A percentile compares a stretch with the other conserved stretches of the same genome.
These are phyloP conservation scores for Colletotrichum gigasporum DNA, from an alignment of 2,329 filamentous ascomycete species.

Conservation along the genomic window DNA sequence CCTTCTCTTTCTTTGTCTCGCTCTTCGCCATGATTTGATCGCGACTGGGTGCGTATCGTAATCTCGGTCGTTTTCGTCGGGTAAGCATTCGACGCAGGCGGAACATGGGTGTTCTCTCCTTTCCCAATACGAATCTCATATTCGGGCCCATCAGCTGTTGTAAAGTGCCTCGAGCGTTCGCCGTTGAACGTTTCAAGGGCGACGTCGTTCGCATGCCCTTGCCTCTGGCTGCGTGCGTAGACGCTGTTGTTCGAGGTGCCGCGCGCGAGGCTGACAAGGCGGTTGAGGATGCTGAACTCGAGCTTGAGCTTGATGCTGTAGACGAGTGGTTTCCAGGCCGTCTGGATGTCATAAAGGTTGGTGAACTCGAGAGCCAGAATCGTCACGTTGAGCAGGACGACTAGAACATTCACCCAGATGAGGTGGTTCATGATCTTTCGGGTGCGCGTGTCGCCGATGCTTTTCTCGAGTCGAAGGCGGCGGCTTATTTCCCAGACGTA, in stretches of 20 bases:
- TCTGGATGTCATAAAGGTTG: constrained; percentile 44
- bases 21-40: not conserved
- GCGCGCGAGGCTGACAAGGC: constrained; percentile 42
- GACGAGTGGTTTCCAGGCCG: constrained; percentile 43
- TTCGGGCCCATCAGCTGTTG: too few relatives aligned
- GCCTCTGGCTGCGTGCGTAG: not conserved
- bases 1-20: not conserved
- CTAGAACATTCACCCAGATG: constrained; percentile 54
- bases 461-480: constrained; percentile 38
- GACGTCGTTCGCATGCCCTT: too few relatives aligned
- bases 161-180: too few relatives aligned
- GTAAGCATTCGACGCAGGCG: not conserved
- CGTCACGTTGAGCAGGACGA: constrained; percentile 54
- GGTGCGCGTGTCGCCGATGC: constrained; percentile 20
- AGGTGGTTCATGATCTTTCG: constrained; percentile 51
- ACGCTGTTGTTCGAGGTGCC: not conserved
- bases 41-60: not conserved
- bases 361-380: constrained; percentile 44
- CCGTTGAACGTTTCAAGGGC: too few relatives aligned
- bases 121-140: too few relatives aligned
- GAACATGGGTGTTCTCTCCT: too few relatives aligned
- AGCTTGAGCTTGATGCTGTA: constrained; percentile 49
- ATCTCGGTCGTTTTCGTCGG: too few relatives aligned
- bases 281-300: constrained; percentile 47
- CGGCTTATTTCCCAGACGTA: constrained; percentile 63